These are phyloP conservation scores for Tripterygium wilfordii DNA, from an alignment of 177 flowering plant species.

Conservation along the genomic window DNA sequence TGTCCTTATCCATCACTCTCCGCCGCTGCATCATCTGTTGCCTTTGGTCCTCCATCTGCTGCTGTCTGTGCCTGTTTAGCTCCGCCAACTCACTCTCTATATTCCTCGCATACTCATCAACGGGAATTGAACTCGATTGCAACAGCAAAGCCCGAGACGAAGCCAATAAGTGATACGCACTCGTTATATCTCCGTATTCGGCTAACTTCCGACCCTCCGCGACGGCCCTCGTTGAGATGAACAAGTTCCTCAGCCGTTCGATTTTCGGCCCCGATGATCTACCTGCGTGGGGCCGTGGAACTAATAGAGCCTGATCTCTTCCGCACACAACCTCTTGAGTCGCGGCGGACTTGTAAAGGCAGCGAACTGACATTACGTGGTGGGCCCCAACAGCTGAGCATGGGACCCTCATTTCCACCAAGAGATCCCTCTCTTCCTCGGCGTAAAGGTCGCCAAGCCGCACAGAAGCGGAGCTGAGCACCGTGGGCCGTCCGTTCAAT, in stretches of 20 bases:
- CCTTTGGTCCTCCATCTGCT: slow-evolving; percentile 18
- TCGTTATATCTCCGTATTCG: slow-evolving; percentile 30
- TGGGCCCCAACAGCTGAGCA: slow-evolving; percentile 24
- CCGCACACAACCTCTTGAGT: slow-evolving; percentile 40
- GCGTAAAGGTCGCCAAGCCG: slow-evolving; percentile 67
- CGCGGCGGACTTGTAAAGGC: slow-evolving; percentile 55
- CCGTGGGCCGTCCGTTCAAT: slow-evolving; percentile 28
- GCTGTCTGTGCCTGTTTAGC: slow-evolving; percentile 38
- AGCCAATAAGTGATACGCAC: slow-evolving; percentile 49
- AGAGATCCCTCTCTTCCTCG: slow-evolving; percentile 66
- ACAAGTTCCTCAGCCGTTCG: slow-evolving; percentile 45
- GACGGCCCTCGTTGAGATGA: slow-evolving; percentile 47
- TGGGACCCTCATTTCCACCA: slow-evolving; percentile 60
- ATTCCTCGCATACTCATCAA: slow-evolving; percentile 35
- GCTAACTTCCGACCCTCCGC: slow-evolving; percentile 51
- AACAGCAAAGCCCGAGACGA: slow-evolving; percentile 51
- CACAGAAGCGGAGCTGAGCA: slow-evolving; percentile 29
- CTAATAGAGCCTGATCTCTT: slow-evolving; percentile 28
- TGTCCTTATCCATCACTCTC: slow-evolving; percentile 16
- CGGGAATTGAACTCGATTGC: slow-evolving; percentile 27
- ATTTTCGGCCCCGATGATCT: slow-evolving; percentile 30
- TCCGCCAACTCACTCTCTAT: slow-evolving; percentile 56
- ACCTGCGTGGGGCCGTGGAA: slow-evolving; percentile 31
- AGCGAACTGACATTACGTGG: slow-evolving; percentile 50
- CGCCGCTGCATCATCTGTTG: slow-evolving; percentile 18